Base-by-base conservation (phyloP, 2,329 filamentous ascomycete species). In the Drechslera avenae region DNA sequence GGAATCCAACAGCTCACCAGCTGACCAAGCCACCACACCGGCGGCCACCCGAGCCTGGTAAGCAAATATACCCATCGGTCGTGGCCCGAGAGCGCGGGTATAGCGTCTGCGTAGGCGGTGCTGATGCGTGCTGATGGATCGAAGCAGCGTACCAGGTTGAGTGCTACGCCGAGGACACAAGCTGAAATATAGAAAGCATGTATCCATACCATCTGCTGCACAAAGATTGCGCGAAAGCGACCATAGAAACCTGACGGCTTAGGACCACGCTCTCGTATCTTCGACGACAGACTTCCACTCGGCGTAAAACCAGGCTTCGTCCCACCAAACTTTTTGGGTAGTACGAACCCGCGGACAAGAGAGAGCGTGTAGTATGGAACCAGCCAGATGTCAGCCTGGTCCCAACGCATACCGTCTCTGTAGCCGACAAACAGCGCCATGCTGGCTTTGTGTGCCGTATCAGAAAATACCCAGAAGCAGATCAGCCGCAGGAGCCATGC, bases 11-110 rank as follows among this genome's bases (percentile, higher is more conserved):
- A 37, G 33, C 42, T 45, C 6, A 26, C 21, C 10, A 45, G 5
- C 30, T 45, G 42, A 4, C 23, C 42, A 5, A 45, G 16, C 42
- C 42, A 36, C 42, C 42, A 45, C 13, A 37, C 42, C 6, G 42
- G 42, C 14, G 33, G 42, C 42, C 42, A 45, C 5, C 42, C 42
- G 13, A 45, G 21, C 18, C 41, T 45, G 8, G 42, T 45, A 12
- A 33, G 30, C 17, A 42, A 31, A 21, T 33, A 42, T 2, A 21
- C 16, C 39, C 39, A 42, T n/a, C 17, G 26, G 12, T 23, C 28
- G n/a, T 42, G 39, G 7, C 39, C 17, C 6, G 39, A 33, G 6
- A 42, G 28, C 2, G 16, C 28, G 36, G 26, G n/a, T 17, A 31
- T 16, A 18, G 39, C 39, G 4, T 16, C 39, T 14, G 39, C 19